Evolutionary conservation across 1,284 basidiomycete genomes (phyloP).

Genomic region (Leccinum pseudoinsigne): DNA sequence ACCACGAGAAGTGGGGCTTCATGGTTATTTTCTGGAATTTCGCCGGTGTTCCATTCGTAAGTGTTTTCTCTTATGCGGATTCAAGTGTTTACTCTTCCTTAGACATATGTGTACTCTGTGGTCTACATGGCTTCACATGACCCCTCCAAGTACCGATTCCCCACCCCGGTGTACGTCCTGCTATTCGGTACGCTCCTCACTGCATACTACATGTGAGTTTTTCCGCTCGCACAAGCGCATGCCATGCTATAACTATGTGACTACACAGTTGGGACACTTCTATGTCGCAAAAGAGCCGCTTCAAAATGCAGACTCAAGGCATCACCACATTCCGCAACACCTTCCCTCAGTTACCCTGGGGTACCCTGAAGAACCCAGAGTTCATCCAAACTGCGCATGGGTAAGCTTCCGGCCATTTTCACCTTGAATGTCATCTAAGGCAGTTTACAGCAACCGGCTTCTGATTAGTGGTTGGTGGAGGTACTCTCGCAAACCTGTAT

Average conservation of each 20-base stretch:
- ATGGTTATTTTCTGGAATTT: conserved; percentile 99
- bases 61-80: conserved; percentile 24
- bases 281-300: conserved; percentile 97
- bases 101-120: conserved; percentile 96
- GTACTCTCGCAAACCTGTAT: conserved; percentile 85
- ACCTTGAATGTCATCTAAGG: conserved; percentile 9
- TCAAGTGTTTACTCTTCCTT: conserved; percentile 28
- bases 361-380: conserved; percentile 85
- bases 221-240: conserved; percentile 13
- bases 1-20: conserved; percentile 96
- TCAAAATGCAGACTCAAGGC: conserved; percentile 96
- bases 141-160: conserved; percentile 86
- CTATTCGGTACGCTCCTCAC: conserved; percentile 77
- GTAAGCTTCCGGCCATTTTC: conserved; percentile 35
- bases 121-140: conserved; percentile 98
- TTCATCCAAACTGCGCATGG: conserved; percentile 96
- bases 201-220: conserved; percentile 77
- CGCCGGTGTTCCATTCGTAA: conserved; percentile 85
- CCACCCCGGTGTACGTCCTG: conserved; percentile 70
- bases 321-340: conserved; percentile 85
- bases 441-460: conserved; percentile 66
- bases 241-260: conserved; percentile 13
- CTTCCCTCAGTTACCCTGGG: conserved; percentile 93
- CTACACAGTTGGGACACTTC: conserved; percentile 81
- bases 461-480: conserved; percentile 89